Evolutionary conservation across 1,284 basidiomycete genomes (phyloP).

Genomic region (Ceratobasidium sp.): DNA sequence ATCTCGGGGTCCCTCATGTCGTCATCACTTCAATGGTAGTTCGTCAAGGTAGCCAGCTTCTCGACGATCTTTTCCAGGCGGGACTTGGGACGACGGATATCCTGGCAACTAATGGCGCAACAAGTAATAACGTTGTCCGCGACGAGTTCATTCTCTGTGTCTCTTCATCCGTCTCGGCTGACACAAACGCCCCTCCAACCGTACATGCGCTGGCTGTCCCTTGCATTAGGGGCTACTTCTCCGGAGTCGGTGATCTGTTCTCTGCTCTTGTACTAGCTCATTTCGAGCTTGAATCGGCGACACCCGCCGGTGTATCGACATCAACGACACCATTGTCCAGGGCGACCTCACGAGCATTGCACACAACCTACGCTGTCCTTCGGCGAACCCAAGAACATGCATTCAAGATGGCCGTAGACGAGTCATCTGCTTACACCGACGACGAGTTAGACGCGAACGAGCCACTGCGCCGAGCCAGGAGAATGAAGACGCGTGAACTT

Average conservation of each 20-base stretch:
- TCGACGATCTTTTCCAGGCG: not conserved
- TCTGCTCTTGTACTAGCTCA: slow-evolving; percentile 92
- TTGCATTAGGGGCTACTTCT: slow-evolving; percentile 91
- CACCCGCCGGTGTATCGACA: slow-evolving; percentile 53
- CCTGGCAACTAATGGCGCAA: not conserved
- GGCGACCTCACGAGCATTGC: slow-evolving; percentile 69
- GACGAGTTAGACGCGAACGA: slow-evolving; percentile 77
- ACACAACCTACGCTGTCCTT: slow-evolving; percentile 89
- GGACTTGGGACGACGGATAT: not conserved
- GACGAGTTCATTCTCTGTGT: slow-evolving; percentile 79
- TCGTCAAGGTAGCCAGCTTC: slow-evolving; percentile 22
- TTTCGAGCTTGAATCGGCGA: slow-evolving; percentile 60
- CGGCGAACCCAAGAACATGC: slow-evolving; percentile 74
- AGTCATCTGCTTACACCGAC: slow-evolving; percentile 66
- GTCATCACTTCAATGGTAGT: slow-evolving; percentile 88
- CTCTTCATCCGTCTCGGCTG: slow-evolving; percentile 64
- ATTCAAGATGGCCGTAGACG: slow-evolving; percentile 65
- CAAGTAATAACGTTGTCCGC: not conserved
- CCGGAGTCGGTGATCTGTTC: slow-evolving; percentile 97
- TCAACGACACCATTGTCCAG: slow-evolving; percentile 69
- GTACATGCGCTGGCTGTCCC: slow-evolving; percentile 82
- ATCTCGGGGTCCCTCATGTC: slow-evolving; percentile 84
- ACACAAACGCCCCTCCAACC: slow-evolving; percentile 49
- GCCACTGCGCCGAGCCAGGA: slow-evolving; percentile 71
- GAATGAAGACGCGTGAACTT: slow-evolving; percentile 87